Base-by-base conservation (phyloP, 768 basidiomycete genomes). In the Zangia roseola region DNA sequence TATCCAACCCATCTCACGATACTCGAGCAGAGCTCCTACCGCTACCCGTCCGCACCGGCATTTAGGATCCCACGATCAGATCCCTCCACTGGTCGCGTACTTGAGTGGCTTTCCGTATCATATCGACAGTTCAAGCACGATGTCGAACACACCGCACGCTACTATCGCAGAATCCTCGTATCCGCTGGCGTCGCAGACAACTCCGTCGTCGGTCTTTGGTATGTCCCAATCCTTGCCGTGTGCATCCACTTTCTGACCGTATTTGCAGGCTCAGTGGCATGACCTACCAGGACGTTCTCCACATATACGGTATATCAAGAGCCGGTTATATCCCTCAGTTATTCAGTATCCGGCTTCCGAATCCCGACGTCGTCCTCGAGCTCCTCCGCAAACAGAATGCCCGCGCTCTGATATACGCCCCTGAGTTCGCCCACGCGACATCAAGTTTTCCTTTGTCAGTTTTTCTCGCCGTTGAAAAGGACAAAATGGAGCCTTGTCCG, bases 251-350 rank as follows among this genome's bases (percentile, higher is more conserved):
- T 38, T 36, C 53, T 55, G 44, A 57, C 55, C 44, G 35, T 44
- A 39, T n/a, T n/a, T 57, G 5, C 42, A 91, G 88, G 88, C 68
- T 90, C 35, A 74, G 81, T 30, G 88, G 88, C 6, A 82, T 85
- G 71, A 78, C 80, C 19, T 89, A 89, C 61, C 64, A 71, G 39
- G 87, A 91, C 62, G 77, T 83, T 26, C 68, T 90, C 19, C 83
- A 86, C 54, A 83, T 90, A 52, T 89, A 88, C 61, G 82, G 82
- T 45, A 70, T 91, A 51, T 83, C 85, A 13, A 74, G 87, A 60
- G 88, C 88, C 6, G 87, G 87, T 5, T 90, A 83, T 64, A 70
- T 88, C 53, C 88, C 88, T 1, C 88, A 90, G 54, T 67, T 90
- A 14, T 87, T 90, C 73, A 86, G 85, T 62, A 70, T 89, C 52